Evolutionary conservation across 257 asterid species (phyloP).

Genomic region (Scutellaria barbata): DNA sequence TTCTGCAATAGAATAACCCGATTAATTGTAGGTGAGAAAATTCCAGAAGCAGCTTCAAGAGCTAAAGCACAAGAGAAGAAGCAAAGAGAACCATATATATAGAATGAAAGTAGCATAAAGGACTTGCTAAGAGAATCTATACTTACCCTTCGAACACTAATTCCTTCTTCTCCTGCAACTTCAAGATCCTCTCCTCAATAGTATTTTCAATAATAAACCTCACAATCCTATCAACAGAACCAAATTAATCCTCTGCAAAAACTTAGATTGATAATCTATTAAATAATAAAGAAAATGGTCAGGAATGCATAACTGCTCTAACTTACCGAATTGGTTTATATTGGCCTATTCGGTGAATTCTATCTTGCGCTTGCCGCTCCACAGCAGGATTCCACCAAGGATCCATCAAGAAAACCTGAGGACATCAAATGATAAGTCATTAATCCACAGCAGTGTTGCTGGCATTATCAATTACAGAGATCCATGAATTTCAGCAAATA

Average conservation of each 20-base stretch:
- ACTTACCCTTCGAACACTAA: slow-evolving; percentile 94
- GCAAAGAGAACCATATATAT: too few relatives aligned
- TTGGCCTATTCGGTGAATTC: slow-evolving; percentile 96
- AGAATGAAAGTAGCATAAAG: neutral
- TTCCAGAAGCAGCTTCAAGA: neutral
- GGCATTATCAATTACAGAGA: slow-evolving; percentile 18
- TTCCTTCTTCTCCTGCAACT: slow-evolving; percentile 95
- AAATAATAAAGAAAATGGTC: neutral
- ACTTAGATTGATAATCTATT: neutral
- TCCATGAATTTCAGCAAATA: slow-evolving; percentile 2
- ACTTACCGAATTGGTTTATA: slow-evolving; percentile 82
- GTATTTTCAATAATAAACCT: slow-evolving; percentile 87
- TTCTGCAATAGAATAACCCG: slow-evolving; percentile 53
- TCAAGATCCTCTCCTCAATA: slow-evolving; percentile 88
- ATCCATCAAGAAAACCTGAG: slow-evolving; percentile 95
- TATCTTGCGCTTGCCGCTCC: slow-evolving; percentile 95
- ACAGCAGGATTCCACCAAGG: slow-evolving; percentile 99
- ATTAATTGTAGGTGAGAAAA: neutral
- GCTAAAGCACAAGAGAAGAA: neutral
- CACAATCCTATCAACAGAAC: slow-evolving; percentile 58
- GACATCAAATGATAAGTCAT: slow-evolving; percentile 32
- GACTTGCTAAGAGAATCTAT: slow-evolving; percentile 2
- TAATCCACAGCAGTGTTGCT: slow-evolving; percentile 2
- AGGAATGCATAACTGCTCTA: slow-evolving; percentile 4
- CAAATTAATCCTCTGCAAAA: neutral